Evolutionary conservation across 768 basidiomycete species (phyloP), one percentile per base, ranked within the genome.

Genomic region (Mycena rebaudengoi): DNA sequence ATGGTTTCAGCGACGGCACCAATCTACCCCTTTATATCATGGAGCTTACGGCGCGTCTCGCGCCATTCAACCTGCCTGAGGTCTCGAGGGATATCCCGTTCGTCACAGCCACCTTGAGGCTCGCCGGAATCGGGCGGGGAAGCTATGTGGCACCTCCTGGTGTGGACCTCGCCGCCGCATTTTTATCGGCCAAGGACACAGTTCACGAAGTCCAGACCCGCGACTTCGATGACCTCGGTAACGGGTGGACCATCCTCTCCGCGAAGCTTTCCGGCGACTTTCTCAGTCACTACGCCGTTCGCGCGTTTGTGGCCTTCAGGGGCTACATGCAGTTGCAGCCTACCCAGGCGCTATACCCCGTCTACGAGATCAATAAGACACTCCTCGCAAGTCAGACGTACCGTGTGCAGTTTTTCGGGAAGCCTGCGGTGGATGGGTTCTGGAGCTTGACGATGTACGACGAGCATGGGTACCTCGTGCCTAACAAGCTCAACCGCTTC

Each of bases 381-480:
- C 21, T 57, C 26, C 29, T 7, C 40, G n/a, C 54, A 13, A 53
- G 53, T 41, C 32, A 64, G 16, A 30, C 62, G 16, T 64, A 52
- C 40, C 7, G 57, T 40, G 18, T 57, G n/a, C 18, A 59, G 32
- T 58, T 58, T 13, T 32, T 13, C 51, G 50, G 55, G 6, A 64
- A 64, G 55, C 62, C 62, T 8, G 46, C 41, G 37, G 56, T 52
- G 40, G 5, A 6, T 7, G 62, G 62, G n/a, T 64, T 58, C 37
- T 64, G 62, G 62, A 58, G 62, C 20, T 49, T 58, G 55, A 64
- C 56, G 49, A 35, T 64, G 49, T 64, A 64, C 49, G 57, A 39
- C 25, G 56, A 13, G 33, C 37, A 32, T n/a, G 62, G 55, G 8
- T 64, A 32, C 28, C 39, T 64, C 8, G 55, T 58, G 20, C 43